These are phyloP conservation scores for Drechslera avenae DNA, from an alignment of 2,329 filamentous ascomycete species.

Conservation along the genomic window DNA sequence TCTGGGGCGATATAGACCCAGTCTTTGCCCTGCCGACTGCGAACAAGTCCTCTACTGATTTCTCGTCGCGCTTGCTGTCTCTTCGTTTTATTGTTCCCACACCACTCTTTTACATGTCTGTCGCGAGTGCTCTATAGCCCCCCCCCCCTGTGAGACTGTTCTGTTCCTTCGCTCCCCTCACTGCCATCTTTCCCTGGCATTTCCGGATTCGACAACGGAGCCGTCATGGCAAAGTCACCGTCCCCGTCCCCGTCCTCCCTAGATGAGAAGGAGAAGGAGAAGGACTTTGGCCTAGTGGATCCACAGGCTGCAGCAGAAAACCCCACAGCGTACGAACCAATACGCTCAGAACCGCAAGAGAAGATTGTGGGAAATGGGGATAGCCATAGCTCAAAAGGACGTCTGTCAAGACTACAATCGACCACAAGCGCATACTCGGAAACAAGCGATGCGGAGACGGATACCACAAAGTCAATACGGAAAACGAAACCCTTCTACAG, in stretches of 20 bases:
- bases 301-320: conserved; percentile 41
- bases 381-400: conserved; percentile 25
- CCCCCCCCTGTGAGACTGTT: neutral
- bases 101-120: neutral
- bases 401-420: conserved; percentile 38
- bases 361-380: conserved; percentile 40
- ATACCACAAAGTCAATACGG: conserved; percentile 31
- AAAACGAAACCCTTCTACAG: conserved; percentile 64
- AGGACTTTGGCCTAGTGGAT: conserved; percentile 45
- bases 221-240: conserved; percentile 23
- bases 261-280: conserved; percentile 44
- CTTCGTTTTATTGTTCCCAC: conserved; percentile 3
- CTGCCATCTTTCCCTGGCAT: conserved; percentile 1
- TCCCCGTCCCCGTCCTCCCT: conserved; percentile 32
- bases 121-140: neutral
- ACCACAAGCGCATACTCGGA: conserved; percentile 36
- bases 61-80: conserved; percentile 7
- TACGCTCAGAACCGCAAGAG: conserved; percentile 38
- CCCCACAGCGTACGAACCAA: conserved; percentile 48
- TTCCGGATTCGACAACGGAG: conserved; percentile 4
- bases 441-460: conserved; percentile 36
- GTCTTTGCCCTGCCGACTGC: conserved; percentile 15
- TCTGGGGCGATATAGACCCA: conserved; percentile 25
- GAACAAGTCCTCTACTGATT: conserved; percentile 10
- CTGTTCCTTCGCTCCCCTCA: conserved; percentile 3